These are phyloP conservation scores for Fusarium oxysporum DNA, from an alignment of 2,329 filamentous ascomycete species.

Conservation along the genomic window DNA sequence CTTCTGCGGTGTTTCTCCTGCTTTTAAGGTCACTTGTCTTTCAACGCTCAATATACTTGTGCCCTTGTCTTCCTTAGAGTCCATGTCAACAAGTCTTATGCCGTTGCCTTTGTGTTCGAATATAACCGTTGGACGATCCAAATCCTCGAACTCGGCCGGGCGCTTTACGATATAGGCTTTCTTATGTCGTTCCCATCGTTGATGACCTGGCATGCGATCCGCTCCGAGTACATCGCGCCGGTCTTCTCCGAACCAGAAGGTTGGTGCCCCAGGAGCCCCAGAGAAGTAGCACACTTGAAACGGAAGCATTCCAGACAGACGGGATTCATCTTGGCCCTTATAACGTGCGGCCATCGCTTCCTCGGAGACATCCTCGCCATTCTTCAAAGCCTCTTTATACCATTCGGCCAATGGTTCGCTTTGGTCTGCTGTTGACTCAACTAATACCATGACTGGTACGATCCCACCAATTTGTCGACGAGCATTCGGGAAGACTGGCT, in stretches of 20 bases:
- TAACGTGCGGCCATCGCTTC: constrained; percentile 26
- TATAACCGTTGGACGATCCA: constrained; percentile 26
- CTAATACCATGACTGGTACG: constrained; percentile 39
- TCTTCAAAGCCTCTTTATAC: not conserved
- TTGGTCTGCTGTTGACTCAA: constrained; percentile 7
- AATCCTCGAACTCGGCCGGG: not conserved
- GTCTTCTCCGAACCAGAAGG: constrained; percentile 44
- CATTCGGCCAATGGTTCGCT: constrained; percentile 16
- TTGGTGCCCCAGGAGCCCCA: constrained; percentile 27
- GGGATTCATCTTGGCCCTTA: constrained; percentile 23
- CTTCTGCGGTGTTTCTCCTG: not conserved
- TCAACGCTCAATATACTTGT: constrained; percentile 33
- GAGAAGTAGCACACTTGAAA: constrained; percentile 45
- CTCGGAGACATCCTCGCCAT: constrained; percentile 36
- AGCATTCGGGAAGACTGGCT: constrained; percentile 40
- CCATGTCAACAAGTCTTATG: constrained; percentile 28
- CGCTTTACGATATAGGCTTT: not conserved
- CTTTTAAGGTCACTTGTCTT: constrained; percentile 21
- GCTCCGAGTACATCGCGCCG: constrained; percentile 43
- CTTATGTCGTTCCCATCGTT: constrained; percentile 39
- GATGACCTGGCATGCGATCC: constrained; percentile 46
- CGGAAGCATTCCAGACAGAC: constrained; percentile 42
- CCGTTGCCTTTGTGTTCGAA: constrained; percentile 34
- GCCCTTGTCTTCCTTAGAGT: constrained; percentile 19
- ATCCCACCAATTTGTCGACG: constrained; percentile 43